A percentile compares a stretch with the other conserved stretches of the same genome.
Conservation (phyloP, 2,329 filamentous ascomycete species). For the Albophoma yamanashiensis region DNA sequence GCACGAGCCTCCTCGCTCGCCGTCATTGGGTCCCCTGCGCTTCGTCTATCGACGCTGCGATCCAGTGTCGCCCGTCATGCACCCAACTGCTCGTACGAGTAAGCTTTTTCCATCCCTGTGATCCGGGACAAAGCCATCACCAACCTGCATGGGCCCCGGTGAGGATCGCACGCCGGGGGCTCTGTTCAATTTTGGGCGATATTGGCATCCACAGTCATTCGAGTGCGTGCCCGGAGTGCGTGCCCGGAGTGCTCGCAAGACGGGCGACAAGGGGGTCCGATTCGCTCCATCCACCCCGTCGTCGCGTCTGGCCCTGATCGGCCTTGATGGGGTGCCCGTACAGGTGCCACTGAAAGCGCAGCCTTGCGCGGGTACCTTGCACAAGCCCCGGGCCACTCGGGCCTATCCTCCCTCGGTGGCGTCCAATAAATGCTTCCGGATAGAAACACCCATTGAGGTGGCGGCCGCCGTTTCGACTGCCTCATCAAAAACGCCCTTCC, state of each 20-base stretch:
- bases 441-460: neutral
- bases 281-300: neutral
- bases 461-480: neutral
- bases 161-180: neutral
- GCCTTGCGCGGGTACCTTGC: conserved; percentile 10
- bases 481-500: neutral
- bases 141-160: neutral
- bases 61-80: neutral
- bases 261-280: neutral
- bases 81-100: neutral
- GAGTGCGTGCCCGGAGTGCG: neutral
- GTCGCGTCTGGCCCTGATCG: neutral
- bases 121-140: neutral
- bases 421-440: neutral
- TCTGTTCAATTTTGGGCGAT: neutral
- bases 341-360: neutral
- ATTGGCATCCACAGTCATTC: conserved; percentile 3
- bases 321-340: neutral
- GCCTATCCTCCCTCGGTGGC: neutral
- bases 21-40: neutral
- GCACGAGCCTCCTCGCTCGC: neutral
- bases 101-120: neutral
- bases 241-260: too few species aligned
- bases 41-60: neutral
- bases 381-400: conserved; percentile 2